These are phyloP conservation scores for Millerozyma acaciae DNA, from an alignment of 805 yeast genomes.

Conservation along the genomic window DNA sequence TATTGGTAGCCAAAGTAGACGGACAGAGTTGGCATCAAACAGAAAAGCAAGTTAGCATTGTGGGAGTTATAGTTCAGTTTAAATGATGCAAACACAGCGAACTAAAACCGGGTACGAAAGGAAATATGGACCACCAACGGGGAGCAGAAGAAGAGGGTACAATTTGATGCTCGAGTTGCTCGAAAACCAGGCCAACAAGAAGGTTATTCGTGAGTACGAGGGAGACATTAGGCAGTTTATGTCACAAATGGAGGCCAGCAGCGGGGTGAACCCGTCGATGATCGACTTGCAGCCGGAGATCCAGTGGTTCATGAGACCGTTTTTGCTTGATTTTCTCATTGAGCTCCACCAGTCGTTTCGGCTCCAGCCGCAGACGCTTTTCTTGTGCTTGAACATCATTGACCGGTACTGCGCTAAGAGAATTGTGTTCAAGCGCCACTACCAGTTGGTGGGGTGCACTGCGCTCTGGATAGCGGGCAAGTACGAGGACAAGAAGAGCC, in stretches of 20 bases:
- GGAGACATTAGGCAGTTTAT: slow-evolving; percentile 35
- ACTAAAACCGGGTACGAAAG: slow-evolving; percentile 2
- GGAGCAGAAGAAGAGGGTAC: slow-evolving; percentile 31
- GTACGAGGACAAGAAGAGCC: slow-evolving; percentile 56
- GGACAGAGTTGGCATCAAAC: too few species aligned
- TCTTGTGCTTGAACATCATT: slow-evolving; percentile 41
- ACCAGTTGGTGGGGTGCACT: slow-evolving; percentile 45
- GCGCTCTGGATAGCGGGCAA: slow-evolving; percentile 47
- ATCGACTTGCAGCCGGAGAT: slow-evolving; percentile 45
- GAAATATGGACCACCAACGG: slow-evolving; percentile 28
- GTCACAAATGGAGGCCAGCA: slow-evolving; percentile 36
- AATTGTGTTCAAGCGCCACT: slow-evolving; percentile 44
- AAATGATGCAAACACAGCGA: slow-evolving; percentile 2
- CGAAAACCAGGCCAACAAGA: slow-evolving; percentile 44
- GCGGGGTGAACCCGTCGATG: slow-evolving; percentile 49
- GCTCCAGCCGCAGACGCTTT: slow-evolving; percentile 40
- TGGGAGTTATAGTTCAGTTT: too few species aligned
- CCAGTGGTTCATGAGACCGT: slow-evolving; percentile 48
- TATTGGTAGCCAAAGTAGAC: too few species aligned
- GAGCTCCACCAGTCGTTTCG: slow-evolving; percentile 42
- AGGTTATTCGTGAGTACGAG: slow-evolving; percentile 41
- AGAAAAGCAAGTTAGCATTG: too few species aligned
- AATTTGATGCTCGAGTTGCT: slow-evolving; percentile 43
- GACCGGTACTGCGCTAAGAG: slow-evolving; percentile 46
- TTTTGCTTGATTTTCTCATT: slow-evolving; percentile 39